Base-by-base conservation (phyloP, 2,329 filamentous ascomycete genomes). In the Aspergillus sp. region DNA sequence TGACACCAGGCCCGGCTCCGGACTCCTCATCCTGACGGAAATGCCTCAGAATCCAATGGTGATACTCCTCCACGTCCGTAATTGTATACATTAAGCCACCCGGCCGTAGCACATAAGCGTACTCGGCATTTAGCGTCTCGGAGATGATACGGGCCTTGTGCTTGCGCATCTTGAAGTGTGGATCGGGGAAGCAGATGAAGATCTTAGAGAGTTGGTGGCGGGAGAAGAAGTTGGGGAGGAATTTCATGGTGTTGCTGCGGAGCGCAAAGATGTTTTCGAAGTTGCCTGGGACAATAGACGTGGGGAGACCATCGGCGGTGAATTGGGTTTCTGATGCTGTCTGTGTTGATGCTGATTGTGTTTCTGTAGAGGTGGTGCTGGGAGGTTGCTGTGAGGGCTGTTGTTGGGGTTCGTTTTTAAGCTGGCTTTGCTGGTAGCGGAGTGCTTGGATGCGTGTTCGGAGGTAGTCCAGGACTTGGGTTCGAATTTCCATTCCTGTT, bases 141-240 rank as follows among this genome's bases (percentile, higher is more conserved):
- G 87, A 93, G 2, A 98, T 88, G 58, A 98, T 98, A 35, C 93
- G 78, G 35, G 90, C 90, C 71, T 98, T 98, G 74, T 97, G 93
- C 69, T 98, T 98, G 52, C 91, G 80, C 8, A 88, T 82, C 71
- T 98, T 98, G 76, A 98, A 98, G 69, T 98, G 93, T 49, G 93
- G 93, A 62, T 98, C 93, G 0, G 93, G 93, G 64, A 98, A 98
- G 73, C 93, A 98, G 59, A 98, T 86, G 68, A 98, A 98, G 63
- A 97, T 87, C 64, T 94, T 94, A 52, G 78, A 80, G 9, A 98
- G 80, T 64, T 96, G 90, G 9, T 72, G 75, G 60, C 83, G 86
- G 46, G 71, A 73, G 75, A 98, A 97, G 75, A 96, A 95, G 64
- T 98, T 97, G 52, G 94, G 91, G n/a, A 98, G 75, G 68, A 97